phyloP scores from a whole-genome alignment of 345 rosid species.

The Clarkia xantiana region DNA sequence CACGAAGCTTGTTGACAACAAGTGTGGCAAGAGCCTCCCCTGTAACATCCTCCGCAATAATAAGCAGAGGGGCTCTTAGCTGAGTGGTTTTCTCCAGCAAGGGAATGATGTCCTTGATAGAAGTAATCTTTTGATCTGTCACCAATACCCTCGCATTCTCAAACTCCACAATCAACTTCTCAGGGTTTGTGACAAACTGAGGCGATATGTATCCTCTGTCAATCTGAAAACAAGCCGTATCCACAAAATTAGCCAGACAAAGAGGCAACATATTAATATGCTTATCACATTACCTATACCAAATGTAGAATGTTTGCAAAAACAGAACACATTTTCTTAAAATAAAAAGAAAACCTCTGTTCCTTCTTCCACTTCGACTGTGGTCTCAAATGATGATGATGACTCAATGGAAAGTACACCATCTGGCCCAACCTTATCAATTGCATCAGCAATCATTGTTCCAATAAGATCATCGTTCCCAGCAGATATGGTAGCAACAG shows the following conservation, averaged over 20 bases:
- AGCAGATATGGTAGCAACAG: constrained; percentile 88
- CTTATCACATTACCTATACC: too few relatives aligned
- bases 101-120: constrained; percentile 88
- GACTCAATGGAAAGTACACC: constrained; percentile 97
- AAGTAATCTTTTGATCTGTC: constrained; percentile 88
- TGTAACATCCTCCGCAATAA: constrained; percentile 88
- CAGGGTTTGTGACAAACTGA: constrained; percentile 85
- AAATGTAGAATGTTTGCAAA: background rate
- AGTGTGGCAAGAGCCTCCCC: constrained; percentile 97
- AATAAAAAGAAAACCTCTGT: constrained; percentile 52
- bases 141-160: constrained; percentile 87
- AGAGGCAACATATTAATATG: too few relatives aligned
- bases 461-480: constrained; percentile 96
- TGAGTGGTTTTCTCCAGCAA: constrained; percentile 86
- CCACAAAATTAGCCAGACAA: background rate
- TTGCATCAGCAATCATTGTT: constrained; percentile 92
- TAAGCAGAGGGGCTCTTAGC: constrained; percentile 76
- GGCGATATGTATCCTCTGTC: constrained; percentile 96
- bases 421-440: constrained; percentile 98
- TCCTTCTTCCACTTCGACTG: constrained; percentile 96
- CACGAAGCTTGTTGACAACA: constrained; percentile 89
- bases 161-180: constrained; percentile 79
- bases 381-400: constrained; percentile 91
- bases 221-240: constrained; percentile 28
- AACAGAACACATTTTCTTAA: background rate